Conservation (phyloP, 2,329 filamentous ascomycete genomes). For the Stenocarpella maydis region DNA sequence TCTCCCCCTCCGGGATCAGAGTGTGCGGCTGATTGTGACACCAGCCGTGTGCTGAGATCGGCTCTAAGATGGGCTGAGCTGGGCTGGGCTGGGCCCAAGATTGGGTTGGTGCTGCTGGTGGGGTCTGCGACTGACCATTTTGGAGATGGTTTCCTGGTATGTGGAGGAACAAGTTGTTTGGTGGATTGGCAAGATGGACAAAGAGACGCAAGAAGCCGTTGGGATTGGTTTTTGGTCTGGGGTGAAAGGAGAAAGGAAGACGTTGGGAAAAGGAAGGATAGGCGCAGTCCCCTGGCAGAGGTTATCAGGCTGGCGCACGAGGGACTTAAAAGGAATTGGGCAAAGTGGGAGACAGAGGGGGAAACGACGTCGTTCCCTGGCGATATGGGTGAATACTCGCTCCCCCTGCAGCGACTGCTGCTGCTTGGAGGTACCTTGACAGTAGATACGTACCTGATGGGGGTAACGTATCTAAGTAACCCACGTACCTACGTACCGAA, state of each 20-base stretch:
- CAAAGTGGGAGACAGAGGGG: not conserved
- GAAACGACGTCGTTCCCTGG: not conserved
- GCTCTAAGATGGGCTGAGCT: not conserved
- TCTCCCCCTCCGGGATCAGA: not conserved
- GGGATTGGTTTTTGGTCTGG: not conserved
- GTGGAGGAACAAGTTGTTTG: not conserved
- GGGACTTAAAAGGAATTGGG: constrained; percentile 18
- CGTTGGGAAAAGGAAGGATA: constrained; percentile 5
- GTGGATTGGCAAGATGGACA: not conserved
- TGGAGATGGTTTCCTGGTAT: not conserved
- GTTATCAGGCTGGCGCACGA: constrained; percentile 20
- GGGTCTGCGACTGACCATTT: constrained; percentile 14
- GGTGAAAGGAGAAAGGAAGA: not conserved
- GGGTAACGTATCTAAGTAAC: too few species aligned
- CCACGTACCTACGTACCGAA: too few species aligned
- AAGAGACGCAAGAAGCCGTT: constrained; percentile 8
- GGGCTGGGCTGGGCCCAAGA: not conserved
- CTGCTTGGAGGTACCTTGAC: not conserved
- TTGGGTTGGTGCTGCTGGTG: not conserved
- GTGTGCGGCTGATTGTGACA: constrained; percentile 4
- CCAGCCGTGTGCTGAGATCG: not conserved
- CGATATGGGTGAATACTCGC: too few species aligned
- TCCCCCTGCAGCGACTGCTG: not conserved
- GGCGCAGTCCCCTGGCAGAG: not conserved
- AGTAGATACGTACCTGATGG: constrained; percentile 16